Conservation (phyloP, 768 basidiomycete species). For the Rubroboletus satanas region DNA sequence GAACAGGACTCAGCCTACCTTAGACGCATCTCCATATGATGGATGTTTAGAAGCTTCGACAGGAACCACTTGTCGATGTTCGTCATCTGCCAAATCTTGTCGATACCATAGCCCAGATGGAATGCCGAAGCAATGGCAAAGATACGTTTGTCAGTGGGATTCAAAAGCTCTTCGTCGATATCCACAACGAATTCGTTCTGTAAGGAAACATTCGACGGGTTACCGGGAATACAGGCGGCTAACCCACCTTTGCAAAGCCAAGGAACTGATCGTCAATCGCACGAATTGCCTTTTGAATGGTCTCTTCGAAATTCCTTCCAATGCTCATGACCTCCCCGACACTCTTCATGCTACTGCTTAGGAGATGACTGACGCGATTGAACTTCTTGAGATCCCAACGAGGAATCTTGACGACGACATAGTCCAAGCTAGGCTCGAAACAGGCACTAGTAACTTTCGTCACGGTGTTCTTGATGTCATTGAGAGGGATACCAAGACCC, state of each 20-base stretch:
- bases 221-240: neutral
- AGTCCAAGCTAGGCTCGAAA: conserved; percentile 97
- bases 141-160: conserved; percentile 95
- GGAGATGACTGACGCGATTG: conserved; percentile 81
- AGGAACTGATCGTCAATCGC: conserved; percentile 94
- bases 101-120: conserved; percentile 87
- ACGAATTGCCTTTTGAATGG: conserved; percentile 95
- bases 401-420: conserved; percentile 97
- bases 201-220: neutral
- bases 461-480: conserved; percentile 97
- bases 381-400: conserved; percentile 99
- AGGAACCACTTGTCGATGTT: conserved; percentile 99
- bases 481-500: conserved; percentile 93
- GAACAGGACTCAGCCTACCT: conserved; percentile 45
- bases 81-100: conserved; percentile 97
- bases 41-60: conserved; percentile 80
- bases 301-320: conserved; percentile 97
- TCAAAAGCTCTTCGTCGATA: conserved; percentile 87
- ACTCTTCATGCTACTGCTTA: conserved; percentile 98
- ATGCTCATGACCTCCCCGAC: conserved; percentile 99
- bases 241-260: conserved; percentile 81
- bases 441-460: conserved; percentile 96
- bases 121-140: conserved; percentile 96
- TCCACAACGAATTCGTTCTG: conserved; percentile 87
- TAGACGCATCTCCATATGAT: conserved; percentile 72